Conservation (phyloP, 805 yeast species). For the Candida oleophila region DNA sequence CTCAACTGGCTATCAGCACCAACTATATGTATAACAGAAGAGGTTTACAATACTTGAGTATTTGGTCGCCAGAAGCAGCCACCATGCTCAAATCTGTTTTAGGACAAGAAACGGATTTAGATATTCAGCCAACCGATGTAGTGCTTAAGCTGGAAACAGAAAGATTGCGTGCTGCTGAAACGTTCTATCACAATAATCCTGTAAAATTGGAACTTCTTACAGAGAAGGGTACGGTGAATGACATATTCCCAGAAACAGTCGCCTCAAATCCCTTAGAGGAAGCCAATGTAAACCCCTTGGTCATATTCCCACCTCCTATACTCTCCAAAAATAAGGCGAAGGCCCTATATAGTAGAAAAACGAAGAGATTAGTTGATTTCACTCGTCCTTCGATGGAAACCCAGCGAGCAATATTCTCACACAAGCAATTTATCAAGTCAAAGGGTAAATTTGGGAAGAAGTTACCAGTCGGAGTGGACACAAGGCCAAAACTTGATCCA, state of each 20-base stretch:
- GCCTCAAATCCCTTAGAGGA: constrained; percentile 6
- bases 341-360: constrained; percentile 23
- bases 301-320: constrained; percentile 29
- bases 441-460: constrained; percentile 20
- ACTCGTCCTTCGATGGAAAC: constrained; percentile 23
- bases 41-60: constrained; percentile 28
- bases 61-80: constrained; percentile 36
- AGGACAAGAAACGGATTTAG: neutral
- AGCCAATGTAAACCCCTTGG: constrained; percentile 25
- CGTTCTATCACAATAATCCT: neutral
- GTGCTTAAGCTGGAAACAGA: neutral
- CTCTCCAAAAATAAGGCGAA: constrained; percentile 21
- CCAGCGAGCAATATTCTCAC: constrained; percentile 11
- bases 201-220: neutral
- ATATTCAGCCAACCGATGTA: neutral
- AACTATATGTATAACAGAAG: constrained; percentile 30
- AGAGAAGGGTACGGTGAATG: constrained; percentile 2
- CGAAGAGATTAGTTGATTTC: constrained; percentile 31
- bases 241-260: constrained; percentile 15
- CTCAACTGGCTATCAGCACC: constrained; percentile 25
- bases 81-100: constrained; percentile 14
- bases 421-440: constrained; percentile 15
- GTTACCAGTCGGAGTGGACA: constrained; percentile 7
- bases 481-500: constrained; percentile 9
- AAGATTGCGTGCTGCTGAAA: constrained; percentile 1